phyloP scores from a whole-genome alignment of 768 basidiomycete genomes.

The Chalciporus pseudorubinellus region DNA sequence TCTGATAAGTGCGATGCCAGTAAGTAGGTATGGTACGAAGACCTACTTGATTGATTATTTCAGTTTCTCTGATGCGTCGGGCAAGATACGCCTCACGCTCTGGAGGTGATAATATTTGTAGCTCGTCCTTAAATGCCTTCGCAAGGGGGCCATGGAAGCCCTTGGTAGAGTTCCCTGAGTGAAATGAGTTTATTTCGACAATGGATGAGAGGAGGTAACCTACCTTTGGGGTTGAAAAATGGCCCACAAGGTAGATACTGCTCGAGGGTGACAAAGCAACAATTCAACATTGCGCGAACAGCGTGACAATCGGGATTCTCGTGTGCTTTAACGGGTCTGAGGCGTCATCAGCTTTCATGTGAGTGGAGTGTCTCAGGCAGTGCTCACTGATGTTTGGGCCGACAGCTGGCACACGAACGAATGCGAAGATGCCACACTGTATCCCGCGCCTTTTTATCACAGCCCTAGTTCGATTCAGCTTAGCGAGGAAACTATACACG shows the following conservation, averaged over 20 bases:
- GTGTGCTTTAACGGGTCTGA: slow-evolving; percentile 21
- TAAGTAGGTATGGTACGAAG: neutral
- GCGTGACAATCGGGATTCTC: slow-evolving; percentile 6
- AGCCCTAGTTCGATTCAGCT: slow-evolving; percentile 18
- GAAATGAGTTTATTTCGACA: slow-evolving; percentile 2
- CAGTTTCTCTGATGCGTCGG: slow-evolving; percentile 8
- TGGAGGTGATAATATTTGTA: slow-evolving; percentile 10
- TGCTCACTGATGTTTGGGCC: slow-evolving; percentile 24
- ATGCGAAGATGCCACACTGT: slow-evolving; percentile 33
- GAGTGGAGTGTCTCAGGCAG: neutral
- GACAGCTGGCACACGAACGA: slow-evolving; percentile 30
- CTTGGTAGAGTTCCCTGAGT: slow-evolving; percentile 16
- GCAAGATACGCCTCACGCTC: slow-evolving; percentile 22
- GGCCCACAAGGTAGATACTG: slow-evolving; percentile 28
- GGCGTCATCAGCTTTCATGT: neutral
- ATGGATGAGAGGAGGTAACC: neutral
- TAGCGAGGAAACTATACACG: neutral
- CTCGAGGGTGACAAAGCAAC: slow-evolving; percentile 11
- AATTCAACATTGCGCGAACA: slow-evolving; percentile 9
- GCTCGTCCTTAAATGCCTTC: slow-evolving; percentile 14
- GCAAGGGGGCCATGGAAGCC: slow-evolving; percentile 23
- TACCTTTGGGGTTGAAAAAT: slow-evolving; percentile 25
- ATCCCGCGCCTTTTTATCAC: slow-evolving; percentile 23
- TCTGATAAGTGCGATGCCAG: slow-evolving; percentile 6
- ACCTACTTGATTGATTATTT: slow-evolving; percentile 13